phyloP scores from a whole-genome alignment of 208 protist genomes.

The Leishmania braziliensis region DNA sequence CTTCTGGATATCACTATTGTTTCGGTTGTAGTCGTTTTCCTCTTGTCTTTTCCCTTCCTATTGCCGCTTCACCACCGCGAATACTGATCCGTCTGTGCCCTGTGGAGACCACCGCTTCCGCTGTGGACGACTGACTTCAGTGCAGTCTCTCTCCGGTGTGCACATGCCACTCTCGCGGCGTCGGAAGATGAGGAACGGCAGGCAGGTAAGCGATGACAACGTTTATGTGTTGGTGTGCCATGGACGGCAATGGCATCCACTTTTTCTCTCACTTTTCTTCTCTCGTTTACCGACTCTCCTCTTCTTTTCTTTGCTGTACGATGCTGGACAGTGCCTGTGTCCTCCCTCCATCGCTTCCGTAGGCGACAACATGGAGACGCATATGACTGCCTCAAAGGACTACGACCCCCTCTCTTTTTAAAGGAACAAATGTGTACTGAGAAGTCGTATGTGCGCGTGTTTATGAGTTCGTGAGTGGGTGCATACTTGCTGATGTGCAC shows the following conservation, averaged over 20 bases:
- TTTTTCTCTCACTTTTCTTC: conserved; percentile 10
- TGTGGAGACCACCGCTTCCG: neutral
- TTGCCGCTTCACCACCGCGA: neutral
- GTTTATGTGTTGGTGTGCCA: neutral
- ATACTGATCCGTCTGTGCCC: neutral
- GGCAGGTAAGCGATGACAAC: neutral
- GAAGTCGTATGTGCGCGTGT: neutral
- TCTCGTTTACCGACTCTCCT: neutral
- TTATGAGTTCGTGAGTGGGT: conserved; percentile 2
- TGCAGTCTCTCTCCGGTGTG: neutral
- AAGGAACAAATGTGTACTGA: neutral
- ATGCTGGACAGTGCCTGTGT: neutral
- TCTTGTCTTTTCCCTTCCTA: neutral
- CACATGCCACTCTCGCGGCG: neutral
- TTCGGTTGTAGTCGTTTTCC: conserved; percentile 18
- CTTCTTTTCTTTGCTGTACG: conserved; percentile 8
- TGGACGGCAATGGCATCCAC: neutral
- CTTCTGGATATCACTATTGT: conserved; percentile 5
- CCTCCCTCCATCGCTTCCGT: neutral
- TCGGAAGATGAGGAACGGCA: neutral
- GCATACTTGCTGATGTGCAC: neutral
- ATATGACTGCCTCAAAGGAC: conserved; percentile 2
- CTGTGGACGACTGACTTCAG: neutral
- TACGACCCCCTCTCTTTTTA: neutral
- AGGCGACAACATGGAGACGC: neutral